These are phyloP conservation scores for Aspergillus asperescens DNA, from an alignment of 495 filamentous ascomycete species.

Conservation along the genomic window DNA sequence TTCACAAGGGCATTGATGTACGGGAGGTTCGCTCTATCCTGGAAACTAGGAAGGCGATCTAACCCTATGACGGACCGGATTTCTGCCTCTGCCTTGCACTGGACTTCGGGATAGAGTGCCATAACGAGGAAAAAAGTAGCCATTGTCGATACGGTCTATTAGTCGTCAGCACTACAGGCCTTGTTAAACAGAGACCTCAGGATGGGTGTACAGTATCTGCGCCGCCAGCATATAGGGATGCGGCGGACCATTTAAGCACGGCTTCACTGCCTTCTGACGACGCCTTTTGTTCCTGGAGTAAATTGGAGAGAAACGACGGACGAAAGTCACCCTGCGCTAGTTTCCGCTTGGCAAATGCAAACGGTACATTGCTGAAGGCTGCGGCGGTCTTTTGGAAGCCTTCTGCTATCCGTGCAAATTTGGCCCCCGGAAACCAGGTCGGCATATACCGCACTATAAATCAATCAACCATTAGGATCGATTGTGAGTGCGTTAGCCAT, in stretches of 20 bases:
- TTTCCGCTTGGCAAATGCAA: slow-evolving; percentile 41
- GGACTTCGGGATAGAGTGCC: slow-evolving; percentile 44
- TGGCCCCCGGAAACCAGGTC: slow-evolving; percentile 44
- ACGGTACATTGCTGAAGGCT: slow-evolving; percentile 30
- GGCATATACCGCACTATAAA: slow-evolving; percentile 28
- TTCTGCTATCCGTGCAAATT: slow-evolving; percentile 36
- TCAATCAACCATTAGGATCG: neutral
- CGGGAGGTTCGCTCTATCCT: slow-evolving; percentile 30
- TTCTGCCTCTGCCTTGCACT: slow-evolving; percentile 52
- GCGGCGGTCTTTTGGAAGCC: slow-evolving; percentile 23
- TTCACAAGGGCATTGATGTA: slow-evolving; percentile 42
- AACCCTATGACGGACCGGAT: slow-evolving; percentile 49
- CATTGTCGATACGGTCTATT: slow-evolving; percentile 27
- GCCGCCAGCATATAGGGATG: slow-evolving; percentile 52
- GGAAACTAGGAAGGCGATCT: slow-evolving; percentile 20
- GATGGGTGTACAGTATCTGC: slow-evolving; percentile 42
- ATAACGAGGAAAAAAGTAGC: slow-evolving; percentile 44
- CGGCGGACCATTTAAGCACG: slow-evolving; percentile 43
- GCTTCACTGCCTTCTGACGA: slow-evolving; percentile 22
- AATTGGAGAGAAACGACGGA: slow-evolving; percentile 35
- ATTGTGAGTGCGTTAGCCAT: neutral
- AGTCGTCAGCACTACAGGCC: neutral
- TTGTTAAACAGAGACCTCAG: neutral
- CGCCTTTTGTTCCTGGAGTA: slow-evolving; percentile 25
- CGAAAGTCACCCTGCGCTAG: slow-evolving; percentile 28